Percentiles rank a stretch among this genome's conserved stretches.
These are phyloP conservation scores for Theobroma cacao DNA, from an alignment of 345 rosid species.

Conservation along the genomic window DNA sequence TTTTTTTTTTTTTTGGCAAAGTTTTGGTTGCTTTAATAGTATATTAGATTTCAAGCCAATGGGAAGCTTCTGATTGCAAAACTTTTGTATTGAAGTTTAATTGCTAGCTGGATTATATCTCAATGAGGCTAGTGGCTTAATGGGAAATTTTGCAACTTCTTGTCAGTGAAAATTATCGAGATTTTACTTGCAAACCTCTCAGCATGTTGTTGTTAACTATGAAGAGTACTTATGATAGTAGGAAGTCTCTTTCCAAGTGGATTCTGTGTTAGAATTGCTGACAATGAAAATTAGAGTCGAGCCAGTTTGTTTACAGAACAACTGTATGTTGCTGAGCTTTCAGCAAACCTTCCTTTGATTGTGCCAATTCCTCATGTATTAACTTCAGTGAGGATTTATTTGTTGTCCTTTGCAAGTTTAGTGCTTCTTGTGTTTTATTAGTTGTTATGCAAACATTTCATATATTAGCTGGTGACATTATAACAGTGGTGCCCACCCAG, in stretches of 20 bases:
- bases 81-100: not conserved
- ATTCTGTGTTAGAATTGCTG: not conserved
- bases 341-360: not conserved
- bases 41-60: not conserved
- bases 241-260: not conserved
- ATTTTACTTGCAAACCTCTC: not conserved
- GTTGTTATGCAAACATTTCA: not conserved
- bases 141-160: not conserved
- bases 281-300: not conserved
- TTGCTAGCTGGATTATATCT: conserved; percentile 12
- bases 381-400: not conserved
- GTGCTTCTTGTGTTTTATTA: conserved; percentile 3
- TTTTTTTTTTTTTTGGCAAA: not conserved
- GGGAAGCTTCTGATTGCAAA: not conserved
- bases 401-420: not conserved
- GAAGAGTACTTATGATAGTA: not conserved
- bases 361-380: not conserved
- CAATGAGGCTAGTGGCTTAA: not conserved
- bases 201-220: not conserved
- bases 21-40: not conserved
- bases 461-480: not conserved
- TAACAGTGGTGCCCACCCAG: not conserved
- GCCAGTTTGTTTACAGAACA: not conserved
- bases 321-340: not conserved
- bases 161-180: not conserved